A percentile compares a stretch with the other conserved stretches of the same genome.
These are phyloP conservation scores for Symbiodinium pilosum DNA, from an alignment of 73 alveolate genomes.

Conservation along the genomic window DNA sequence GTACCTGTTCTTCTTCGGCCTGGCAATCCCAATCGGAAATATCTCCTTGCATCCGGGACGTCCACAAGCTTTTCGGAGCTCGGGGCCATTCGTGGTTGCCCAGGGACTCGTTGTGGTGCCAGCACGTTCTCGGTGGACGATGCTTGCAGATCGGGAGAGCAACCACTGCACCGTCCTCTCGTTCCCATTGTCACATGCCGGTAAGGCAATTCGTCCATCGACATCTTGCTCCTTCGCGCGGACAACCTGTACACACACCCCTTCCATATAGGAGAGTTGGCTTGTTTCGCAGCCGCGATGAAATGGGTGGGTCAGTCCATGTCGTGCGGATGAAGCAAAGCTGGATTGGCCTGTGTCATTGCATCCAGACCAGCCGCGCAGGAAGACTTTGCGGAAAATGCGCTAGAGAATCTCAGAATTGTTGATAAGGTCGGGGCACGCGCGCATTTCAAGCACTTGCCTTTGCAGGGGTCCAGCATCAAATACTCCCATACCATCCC, in stretches of 20 bases:
- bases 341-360: slow-evolving; percentile 48
- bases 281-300: slow-evolving; percentile 45
- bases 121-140: slow-evolving; percentile 35
- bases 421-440: slow-evolving; percentile 57
- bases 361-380: slow-evolving; percentile 44
- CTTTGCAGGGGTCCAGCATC: slow-evolving; percentile 52
- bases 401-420: slow-evolving; percentile 37
- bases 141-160: slow-evolving; percentile 88
- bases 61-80: slow-evolving; percentile 37
- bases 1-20: slow-evolving; percentile 64
- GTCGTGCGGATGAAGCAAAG: slow-evolving; percentile 32
- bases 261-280: slow-evolving; percentile 76
- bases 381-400: slow-evolving; percentile 71
- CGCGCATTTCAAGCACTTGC: slow-evolving; percentile 41
- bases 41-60: slow-evolving; percentile 67
- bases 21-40: slow-evolving; percentile 45
- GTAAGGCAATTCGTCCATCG: slow-evolving; percentile 67
- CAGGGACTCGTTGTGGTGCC: slow-evolving; percentile 53
- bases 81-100: slow-evolving; percentile 56
- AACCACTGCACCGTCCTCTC: slow-evolving; percentile 62
- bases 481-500: too few relatives aligned
- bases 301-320: slow-evolving; percentile 64
- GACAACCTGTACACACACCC: slow-evolving; percentile 73
- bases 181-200: slow-evolving; percentile 89
- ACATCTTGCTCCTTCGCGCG: slow-evolving; percentile 72